Percentiles rank a stretch among this genome's conserved stretches.
phyloP scores from a whole-genome alignment of 2,329 filamentous ascomycete genomes.

The Epichloe gansuensis region DNA sequence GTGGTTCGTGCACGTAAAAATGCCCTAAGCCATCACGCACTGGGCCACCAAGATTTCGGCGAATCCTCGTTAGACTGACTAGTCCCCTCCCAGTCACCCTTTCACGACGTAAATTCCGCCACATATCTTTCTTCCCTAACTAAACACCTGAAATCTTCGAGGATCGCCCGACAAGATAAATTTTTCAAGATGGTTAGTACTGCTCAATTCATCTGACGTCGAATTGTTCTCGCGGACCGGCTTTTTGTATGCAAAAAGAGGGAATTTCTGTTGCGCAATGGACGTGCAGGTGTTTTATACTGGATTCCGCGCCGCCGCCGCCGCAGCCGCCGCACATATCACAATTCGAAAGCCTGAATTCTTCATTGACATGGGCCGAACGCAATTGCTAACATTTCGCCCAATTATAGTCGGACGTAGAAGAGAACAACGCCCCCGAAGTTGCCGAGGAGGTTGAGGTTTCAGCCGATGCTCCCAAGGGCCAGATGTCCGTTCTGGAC shows the following conservation, averaged over 20 bases:
- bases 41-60: constrained; percentile 21
- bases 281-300: not conserved
- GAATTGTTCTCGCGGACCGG: not conserved
- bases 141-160: constrained; percentile 43
- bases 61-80: constrained; percentile 20
- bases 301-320: not conserved
- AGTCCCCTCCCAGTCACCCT: constrained; percentile 17
- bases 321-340: not conserved
- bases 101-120: constrained; percentile 17
- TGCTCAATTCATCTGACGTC: not conserved
- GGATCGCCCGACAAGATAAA: constrained; percentile 50
- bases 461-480: constrained; percentile 78
- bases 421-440: constrained; percentile 88
- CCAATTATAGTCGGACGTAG: constrained; percentile 87
- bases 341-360: not conserved
- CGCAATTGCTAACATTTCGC: constrained; percentile 7
- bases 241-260: not conserved
- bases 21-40: constrained; percentile 29
- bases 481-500: constrained; percentile 95
- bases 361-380: not conserved
- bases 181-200: constrained; percentile 47
- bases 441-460: constrained; percentile 88
- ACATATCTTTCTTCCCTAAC: constrained; percentile 15
- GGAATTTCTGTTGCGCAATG: not conserved
- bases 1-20: constrained; percentile 30